Percentiles rank a stretch among this genome's conserved stretches.
Evolutionary conservation across 257 asterid species (phyloP).

Genomic region (Jacaranda copaia): DNA sequence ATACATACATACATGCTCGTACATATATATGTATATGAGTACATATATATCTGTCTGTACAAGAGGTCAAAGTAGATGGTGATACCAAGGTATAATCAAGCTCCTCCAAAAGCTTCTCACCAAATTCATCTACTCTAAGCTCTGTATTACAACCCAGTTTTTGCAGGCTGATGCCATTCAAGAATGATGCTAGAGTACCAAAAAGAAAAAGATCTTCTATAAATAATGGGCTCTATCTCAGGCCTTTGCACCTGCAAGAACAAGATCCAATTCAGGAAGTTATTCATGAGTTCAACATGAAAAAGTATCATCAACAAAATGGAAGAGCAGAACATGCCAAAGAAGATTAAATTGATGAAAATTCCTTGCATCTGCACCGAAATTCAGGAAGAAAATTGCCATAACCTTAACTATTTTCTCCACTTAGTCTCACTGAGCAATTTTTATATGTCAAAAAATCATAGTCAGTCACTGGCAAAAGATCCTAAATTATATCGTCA

Average conservation of each 20-base stretch:
- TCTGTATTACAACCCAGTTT: conserved; percentile 96
- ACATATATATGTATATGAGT: background rate
- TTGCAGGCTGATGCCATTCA: conserved; percentile 94
- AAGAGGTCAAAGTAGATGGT: background rate
- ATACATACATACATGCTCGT: background rate
- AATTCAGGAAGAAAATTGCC: too few species aligned
- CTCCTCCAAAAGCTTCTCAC: conserved; percentile 99
- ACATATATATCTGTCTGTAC: too few species aligned
- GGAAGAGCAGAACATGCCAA: conserved; percentile 2
- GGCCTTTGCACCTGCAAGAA: conserved; percentile 92
- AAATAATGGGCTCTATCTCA: conserved; percentile 94
- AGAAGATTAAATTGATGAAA: conserved; percentile 1
- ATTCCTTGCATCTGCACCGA: too few species aligned
- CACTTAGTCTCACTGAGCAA: conserved; percentile 6
- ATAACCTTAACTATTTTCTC: too few species aligned
- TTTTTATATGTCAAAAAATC: background rate
- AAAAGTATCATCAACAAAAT: conserved; percentile 16
- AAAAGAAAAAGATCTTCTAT: conserved; percentile 94
- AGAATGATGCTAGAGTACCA: conserved; percentile 96
- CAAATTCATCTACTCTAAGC: conserved; percentile 97
- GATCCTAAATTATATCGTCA: background rate
- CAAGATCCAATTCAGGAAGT: conserved; percentile 35
- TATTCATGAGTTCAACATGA: conserved; percentile 27
- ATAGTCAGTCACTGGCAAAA: too few species aligned
- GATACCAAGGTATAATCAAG: conserved; percentile 93